Evolutionary conservation across 345 rosid genomes (phyloP), one percentile per base, ranked within the genome.

Genomic region (Clarkia xantiana): DNA sequence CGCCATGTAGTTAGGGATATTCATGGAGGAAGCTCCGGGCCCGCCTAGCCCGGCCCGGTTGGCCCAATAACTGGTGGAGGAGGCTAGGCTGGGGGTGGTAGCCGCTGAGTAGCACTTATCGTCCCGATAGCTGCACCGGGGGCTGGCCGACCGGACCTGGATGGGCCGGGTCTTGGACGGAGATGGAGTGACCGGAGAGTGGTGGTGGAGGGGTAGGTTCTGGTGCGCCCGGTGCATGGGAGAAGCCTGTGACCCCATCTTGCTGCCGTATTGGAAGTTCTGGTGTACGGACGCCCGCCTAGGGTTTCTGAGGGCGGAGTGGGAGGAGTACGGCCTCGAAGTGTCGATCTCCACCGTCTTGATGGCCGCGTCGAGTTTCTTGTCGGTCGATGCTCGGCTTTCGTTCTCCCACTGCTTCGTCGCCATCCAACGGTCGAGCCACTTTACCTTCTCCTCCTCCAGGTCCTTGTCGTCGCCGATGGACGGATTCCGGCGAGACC

Each of bases 401-500:
- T 55, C 68, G n/a, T 49, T 61, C 38, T 80, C 90, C 83, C 80
- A 78, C 61, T 64, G 79, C 72, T 79, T 82, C 16, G 93, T 59
- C 2, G 82, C 89, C 86, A 76, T 84, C 94, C 94, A 82, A 16
- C 77, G 75, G 36, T 84, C 82, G 15, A 89, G 81, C 97, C 95
- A 89, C 53, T 70, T 65, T 5, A 73, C 63, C 71, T 81, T 74
- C 25, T 73, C 70, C 14, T 73, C 71, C 51, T 41, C 42, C 6
- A 71, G 17, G 50, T 78, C 83, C 39, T 39, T 40, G 19, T 75
- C 86, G 2, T 78, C 76, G 20, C 82, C 89, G 2, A 56, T 56
- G n/a, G 83, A 82, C 50, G 78, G 75, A 47, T 67, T 70, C 63
- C 81, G 72, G 14, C 68, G 34, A 44, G 71, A 69, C 43, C 76